Base-by-base conservation (phyloP, 148 eudicot species). In the Vaccinium corymbosum region DNA sequence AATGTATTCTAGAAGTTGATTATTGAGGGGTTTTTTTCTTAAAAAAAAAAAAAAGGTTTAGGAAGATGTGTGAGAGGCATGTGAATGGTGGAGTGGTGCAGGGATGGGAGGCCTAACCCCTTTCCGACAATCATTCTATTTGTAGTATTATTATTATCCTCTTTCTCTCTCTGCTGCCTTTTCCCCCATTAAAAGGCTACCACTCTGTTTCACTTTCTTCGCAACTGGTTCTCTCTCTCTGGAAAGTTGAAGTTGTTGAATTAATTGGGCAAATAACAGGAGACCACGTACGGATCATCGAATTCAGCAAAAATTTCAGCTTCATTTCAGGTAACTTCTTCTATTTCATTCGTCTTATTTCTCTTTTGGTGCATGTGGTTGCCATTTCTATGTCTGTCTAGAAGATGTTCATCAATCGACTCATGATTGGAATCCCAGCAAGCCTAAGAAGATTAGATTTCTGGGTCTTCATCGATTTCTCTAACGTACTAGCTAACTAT, bases 21-120 rank as follows among this genome's bases (percentile, higher is more conserved):
- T 49, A 27, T 2, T 53, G 79, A 42, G 46, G 46, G 42, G 79
- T 1, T 17, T 74, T 2, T 20, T 48, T 52, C 13, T 76, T 49
- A 22, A 14, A 38, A 48, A 38, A 42, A 42, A 4, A 14, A 38
- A 46, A 38, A 38, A 42, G 0, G 79, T 50, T 32, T 56, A 55
- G 79, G 57, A 53, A 82, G 84, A 7, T 68, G 84, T 56, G 80
- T 22, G 3, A 42, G 62, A 62, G 72, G 81, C 85, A 83, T 78
- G 85, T 83, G 85, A 83, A 83, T 64, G 64, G 55, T 56, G 48
- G 85, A 66, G 80, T 82, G 84, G 85, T 72, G 35, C 75, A 83
- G 76, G 81, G 48, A 83, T 83, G 85, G 85, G 85, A 77, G 35
- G 85, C 81, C 81, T 64, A 83, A 64, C 53, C 81, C 81, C 49